phyloP scores from a whole-genome alignment of 2,329 filamentous ascomycete genomes.

The Botrytis porri region DNA sequence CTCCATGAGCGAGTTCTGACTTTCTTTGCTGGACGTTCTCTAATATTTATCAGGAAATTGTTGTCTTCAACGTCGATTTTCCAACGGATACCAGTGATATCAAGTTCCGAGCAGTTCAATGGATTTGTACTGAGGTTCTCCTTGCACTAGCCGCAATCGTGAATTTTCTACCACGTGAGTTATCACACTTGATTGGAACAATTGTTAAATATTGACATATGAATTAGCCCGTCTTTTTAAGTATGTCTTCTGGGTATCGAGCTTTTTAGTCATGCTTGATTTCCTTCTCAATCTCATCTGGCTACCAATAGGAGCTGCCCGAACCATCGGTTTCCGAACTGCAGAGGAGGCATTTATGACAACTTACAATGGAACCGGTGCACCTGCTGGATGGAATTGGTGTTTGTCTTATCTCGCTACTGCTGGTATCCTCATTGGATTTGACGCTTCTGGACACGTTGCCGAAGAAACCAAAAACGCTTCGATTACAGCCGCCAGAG shows the following conservation, averaged over 20 bases:
- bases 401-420: constrained; percentile 23
- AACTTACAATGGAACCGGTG: constrained; percentile 24
- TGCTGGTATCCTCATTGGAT: constrained; percentile 23
- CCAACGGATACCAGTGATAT: constrained; percentile 20
- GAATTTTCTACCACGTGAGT: constrained; percentile 24
- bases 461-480: constrained; percentile 24
- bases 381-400: constrained; percentile 23
- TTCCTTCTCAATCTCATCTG: constrained; percentile 25
- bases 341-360: constrained; percentile 23
- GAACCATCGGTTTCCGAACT: constrained; percentile 23
- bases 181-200: not conserved
- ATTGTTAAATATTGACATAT: not conserved
- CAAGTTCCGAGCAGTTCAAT: constrained; percentile 23
- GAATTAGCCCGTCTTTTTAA: constrained; percentile 19
- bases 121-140: constrained; percentile 23
- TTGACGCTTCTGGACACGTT: constrained; percentile 25
- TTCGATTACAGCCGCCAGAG: constrained; percentile 23
- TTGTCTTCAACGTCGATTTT: constrained; percentile 24
- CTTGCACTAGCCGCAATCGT: constrained; percentile 22
- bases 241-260: constrained; percentile 24
- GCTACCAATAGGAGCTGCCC: constrained; percentile 22
- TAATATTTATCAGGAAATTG: constrained; percentile 19
- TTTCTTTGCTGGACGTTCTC: not conserved
- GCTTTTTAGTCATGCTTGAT: constrained; percentile 22
- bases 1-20: not conserved